Base-by-base conservation (phyloP, 2,329 filamentous ascomycete genomes). In the Parafenestella ontariensis region DNA sequence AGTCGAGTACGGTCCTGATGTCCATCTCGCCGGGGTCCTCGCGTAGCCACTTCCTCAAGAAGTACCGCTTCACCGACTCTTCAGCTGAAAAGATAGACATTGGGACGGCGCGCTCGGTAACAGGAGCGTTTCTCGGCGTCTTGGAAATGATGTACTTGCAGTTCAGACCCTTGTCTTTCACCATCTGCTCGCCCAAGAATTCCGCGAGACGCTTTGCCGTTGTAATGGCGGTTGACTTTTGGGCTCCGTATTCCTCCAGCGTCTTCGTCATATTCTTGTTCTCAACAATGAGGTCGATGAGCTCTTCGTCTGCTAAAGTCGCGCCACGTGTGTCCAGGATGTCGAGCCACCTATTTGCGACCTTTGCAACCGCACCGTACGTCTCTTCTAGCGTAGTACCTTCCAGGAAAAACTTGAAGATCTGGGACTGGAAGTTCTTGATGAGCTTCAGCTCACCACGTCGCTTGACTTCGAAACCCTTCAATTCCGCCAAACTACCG, bases 71-170 rank as follows among this genome's bases (percentile, higher is more conserved):
- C 52, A 96, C 89, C 5, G 86, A 85, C 52, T 93, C 88, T 51
- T 98, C 94, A 0, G 95, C 92, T 0, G 95, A 97, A 76, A 99
- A 98, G 58, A 99, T 99, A 18, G 95, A 92, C 5, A 99, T 92
- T 0, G 95, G 95, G 54, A 99, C 86, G 20, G 95, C 95, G 67
- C 95, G 85, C 64, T 99, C 96, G 0, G 95, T 99, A 57, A 99
- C 93, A 1, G 95, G 94, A 0, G 94, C 91, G 69, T 91, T 91
- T 69, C 88, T 90, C 3, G 95, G 95, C 59, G 85, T 87, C 13
- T 92, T 85, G 46, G 93, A 96, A 70, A 99, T 97, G 74, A 99
- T 97, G 76, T 98, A 99, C 78, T 98, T 98, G 87, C 95, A 99
- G 80, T 99, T 99, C 65, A 99, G 77, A 3, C 95, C 95, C 77